These are phyloP conservation scores for Monocercomonoides exilis DNA, from an alignment of 78 protist species.

Conservation along the genomic window DNA sequence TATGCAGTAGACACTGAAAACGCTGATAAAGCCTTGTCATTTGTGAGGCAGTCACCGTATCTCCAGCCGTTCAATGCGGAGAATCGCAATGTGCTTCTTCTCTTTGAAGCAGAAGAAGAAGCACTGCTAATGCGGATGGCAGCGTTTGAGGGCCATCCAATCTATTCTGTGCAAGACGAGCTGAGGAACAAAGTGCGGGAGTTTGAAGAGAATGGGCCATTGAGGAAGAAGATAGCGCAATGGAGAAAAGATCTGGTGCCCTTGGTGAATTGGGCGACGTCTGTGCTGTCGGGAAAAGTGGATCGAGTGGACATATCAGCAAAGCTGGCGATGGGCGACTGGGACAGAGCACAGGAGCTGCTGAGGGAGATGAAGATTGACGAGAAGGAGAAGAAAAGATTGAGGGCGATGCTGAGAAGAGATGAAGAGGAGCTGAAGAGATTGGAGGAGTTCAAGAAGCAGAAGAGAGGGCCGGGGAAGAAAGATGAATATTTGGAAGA, in stretches of 20 bases:
- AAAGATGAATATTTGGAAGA: no score
- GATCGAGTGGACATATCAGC: neutral
- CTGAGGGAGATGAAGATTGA: neutral
- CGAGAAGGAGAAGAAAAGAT: neutral
- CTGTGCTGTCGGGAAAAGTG: neutral
- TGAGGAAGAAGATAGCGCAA: no score
- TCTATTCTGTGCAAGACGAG: no score
- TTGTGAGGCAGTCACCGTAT: constrained; percentile 55
- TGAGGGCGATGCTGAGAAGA: neutral
- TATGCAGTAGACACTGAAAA: no score
- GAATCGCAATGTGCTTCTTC: neutral
- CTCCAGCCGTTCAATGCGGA: neutral
- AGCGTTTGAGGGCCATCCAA: neutral
- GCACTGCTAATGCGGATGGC: neutral
- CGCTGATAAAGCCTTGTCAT: no score
- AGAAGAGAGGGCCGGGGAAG: neutral
- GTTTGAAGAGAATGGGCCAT: no score
- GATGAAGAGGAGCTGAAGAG: neutral
- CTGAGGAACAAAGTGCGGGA: no score
- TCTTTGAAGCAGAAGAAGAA: neutral
- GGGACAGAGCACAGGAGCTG: neutral
- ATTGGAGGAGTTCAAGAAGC: neutral
- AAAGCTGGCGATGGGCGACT: neutral
- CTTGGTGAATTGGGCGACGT: no score
- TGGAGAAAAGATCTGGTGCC: no score